Conservation (phyloP, 305 asterid genomes). For the Fraxinus sp. region DNA sequence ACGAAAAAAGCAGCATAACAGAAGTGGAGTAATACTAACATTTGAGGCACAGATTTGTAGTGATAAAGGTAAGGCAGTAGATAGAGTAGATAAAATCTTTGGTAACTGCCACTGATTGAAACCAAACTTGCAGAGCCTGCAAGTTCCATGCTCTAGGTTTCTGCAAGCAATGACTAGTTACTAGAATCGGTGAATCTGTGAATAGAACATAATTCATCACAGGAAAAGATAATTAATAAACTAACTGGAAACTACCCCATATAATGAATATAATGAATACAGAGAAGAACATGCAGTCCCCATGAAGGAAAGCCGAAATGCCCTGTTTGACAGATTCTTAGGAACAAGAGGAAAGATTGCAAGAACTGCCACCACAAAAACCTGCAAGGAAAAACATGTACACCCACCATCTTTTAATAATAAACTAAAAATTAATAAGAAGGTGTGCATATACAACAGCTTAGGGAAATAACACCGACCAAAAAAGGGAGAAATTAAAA, state of each 20-base stretch:
- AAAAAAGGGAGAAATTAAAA: conserved; percentile 7
- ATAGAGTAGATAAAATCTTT: conserved; percentile 78
- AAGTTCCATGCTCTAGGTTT: conserved; percentile 96
- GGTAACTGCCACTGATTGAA: conserved; percentile 70
- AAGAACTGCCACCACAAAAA: conserved; percentile 74
- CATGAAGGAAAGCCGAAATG: conserved; percentile 74
- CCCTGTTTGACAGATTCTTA: conserved; percentile 64
- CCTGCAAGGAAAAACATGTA: conserved; percentile 43
- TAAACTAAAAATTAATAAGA: background rate
- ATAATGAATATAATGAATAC: conserved; percentile 65
- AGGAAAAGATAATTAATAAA: background rate
- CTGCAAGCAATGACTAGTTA: conserved; percentile 40
- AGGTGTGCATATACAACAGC: background rate
- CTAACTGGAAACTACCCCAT: conserved; percentile 64
- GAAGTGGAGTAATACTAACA: conserved; percentile 43
- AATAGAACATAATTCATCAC: conserved; percentile 16
- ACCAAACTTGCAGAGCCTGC: conserved; percentile 87
- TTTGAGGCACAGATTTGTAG: conserved; percentile 79
- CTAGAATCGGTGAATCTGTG: conserved; percentile 22
- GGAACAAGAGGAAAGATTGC: conserved; percentile 88
- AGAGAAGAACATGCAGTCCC: conserved; percentile 83
- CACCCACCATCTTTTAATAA: background rate
- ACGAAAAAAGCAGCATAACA: conserved; percentile 9
- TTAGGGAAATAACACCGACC: background rate
- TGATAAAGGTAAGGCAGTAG: conserved; percentile 76